Evolutionary conservation across 2,329 filamentous ascomycete species (phyloP).

Genomic region (Didymella glomerata): DNA sequence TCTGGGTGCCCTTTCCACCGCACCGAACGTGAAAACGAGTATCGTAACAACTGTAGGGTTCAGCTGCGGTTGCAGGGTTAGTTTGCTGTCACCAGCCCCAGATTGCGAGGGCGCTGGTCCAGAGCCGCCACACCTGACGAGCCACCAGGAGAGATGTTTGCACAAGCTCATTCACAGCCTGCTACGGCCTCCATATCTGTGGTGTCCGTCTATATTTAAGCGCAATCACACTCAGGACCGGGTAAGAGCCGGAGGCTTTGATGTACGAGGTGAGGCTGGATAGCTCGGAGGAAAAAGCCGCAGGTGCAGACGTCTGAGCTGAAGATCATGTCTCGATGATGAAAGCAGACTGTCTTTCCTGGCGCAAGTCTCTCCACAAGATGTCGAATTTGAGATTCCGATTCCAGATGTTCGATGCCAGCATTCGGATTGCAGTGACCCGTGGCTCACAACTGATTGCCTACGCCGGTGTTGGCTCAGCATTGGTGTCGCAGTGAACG

Average conservation of each 20-base stretch:
- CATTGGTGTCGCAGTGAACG: conserved; percentile 13
- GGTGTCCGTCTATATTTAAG: not conserved
- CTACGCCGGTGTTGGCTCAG: conserved; percentile 12
- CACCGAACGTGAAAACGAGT: not conserved
- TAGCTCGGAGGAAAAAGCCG: not conserved
- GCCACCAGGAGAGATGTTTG: conserved; percentile 3
- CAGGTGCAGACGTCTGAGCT: not conserved
- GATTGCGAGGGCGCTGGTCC: conserved; percentile 5
- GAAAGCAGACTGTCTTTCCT: conserved; percentile 6
- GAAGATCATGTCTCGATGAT: not conserved
- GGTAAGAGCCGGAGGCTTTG: not conserved
- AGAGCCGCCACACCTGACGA: conserved; percentile 12
- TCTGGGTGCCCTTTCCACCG: not conserved
- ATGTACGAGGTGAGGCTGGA: not conserved
- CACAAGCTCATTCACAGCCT: not conserved
- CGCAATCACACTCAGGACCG: not conserved
- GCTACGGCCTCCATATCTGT: not conserved
- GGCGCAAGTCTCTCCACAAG: not conserved
- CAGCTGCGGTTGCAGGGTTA: not conserved
- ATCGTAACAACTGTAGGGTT: not conserved
- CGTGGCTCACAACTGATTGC: conserved; percentile 1
- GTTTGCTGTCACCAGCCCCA: not conserved
- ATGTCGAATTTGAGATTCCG: not conserved
- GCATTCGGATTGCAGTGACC: not conserved
- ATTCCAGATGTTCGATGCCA: not conserved